Percentiles rank a stretch among this genome's conserved stretches.
These are phyloP conservation scores for Claviceps maximensis DNA, from an alignment of 2,329 filamentous ascomycete genomes.

Conservation along the genomic window DNA sequence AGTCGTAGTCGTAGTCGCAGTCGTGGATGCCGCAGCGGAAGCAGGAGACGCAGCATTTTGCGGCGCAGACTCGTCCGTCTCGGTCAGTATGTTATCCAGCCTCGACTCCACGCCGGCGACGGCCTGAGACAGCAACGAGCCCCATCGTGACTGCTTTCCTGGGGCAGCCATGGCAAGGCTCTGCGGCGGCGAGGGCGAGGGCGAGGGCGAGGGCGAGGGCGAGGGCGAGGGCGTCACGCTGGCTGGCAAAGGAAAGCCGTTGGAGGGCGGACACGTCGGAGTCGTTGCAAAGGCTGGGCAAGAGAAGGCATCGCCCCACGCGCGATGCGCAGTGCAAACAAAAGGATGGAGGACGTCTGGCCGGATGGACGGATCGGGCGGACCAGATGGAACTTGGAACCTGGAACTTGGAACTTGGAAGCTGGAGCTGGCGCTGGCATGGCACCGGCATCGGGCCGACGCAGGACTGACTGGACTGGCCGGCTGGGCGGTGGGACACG, in stretches of 20 bases:
- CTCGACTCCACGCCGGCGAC: constrained; percentile 89
- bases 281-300: not conserved
- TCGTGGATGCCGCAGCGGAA: not conserved
- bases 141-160: constrained; percentile 49
- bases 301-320: not conserved
- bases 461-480: no score
- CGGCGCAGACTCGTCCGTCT: constrained; percentile 43
- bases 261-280: not conserved
- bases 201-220: not conserved
- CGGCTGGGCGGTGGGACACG: no score
- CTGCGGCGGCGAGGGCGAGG: not conserved
- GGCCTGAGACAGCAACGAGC: constrained; percentile 72
- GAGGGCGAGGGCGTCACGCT: not conserved
- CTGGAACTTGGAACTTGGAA: no score
- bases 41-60: constrained; percentile 11
- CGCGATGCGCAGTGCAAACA: not conserved
- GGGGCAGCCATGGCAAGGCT: constrained; percentile 31
- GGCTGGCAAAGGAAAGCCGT: not conserved
- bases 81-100: constrained; percentile 80
- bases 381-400: not conserved
- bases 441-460: no score
- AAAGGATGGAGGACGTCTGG: no score
- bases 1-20: not conserved
- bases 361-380: not conserved
- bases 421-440: not conserved